Percentiles rank a stretch among this genome's conserved stretches.
Conservation (phyloP, 352 stramenopile genomes). For the Phytophthora foliorum region DNA sequence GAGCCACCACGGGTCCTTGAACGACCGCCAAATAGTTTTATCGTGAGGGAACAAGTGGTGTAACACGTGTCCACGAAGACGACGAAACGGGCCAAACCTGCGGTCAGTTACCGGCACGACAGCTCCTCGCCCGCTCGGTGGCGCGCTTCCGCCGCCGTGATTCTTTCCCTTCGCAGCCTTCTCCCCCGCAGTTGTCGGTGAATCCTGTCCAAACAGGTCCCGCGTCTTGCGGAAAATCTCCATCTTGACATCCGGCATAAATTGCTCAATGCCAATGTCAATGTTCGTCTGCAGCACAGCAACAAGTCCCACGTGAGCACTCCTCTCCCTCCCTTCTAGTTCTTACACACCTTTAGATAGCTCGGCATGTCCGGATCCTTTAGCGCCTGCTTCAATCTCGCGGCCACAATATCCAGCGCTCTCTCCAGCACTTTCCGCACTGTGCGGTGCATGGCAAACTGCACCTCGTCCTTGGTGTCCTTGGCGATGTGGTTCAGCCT, state of each 20-base stretch:
- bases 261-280: slow-evolving; percentile 85
- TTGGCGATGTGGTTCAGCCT: slow-evolving; percentile 86
- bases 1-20: slow-evolving; percentile 87
- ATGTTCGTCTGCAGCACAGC: slow-evolving; percentile 66
- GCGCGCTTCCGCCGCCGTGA: background rate
- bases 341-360: slow-evolving; percentile 70
- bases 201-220: slow-evolving; percentile 71
- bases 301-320: slow-evolving; percentile 3
- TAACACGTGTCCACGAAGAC: slow-evolving; percentile 79
- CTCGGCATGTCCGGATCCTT: slow-evolving; percentile 89
- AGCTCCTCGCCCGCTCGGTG: slow-evolving; percentile 6
- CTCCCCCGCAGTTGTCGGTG: slow-evolving; percentile 14
- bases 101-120: slow-evolving; percentile 11
- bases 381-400: slow-evolving; percentile 76
- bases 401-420: slow-evolving; percentile 79
- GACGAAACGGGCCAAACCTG: slow-evolving; percentile 41
- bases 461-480: slow-evolving; percentile 87
- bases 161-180: slow-evolving; percentile 17
- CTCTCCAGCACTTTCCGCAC: slow-evolving; percentile 82
- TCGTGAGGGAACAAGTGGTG: slow-evolving; percentile 92
- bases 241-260: slow-evolving; percentile 91
- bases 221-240: slow-evolving; percentile 89
- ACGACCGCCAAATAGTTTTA: slow-evolving; percentile 89
- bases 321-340: background rate
- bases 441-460: slow-evolving; percentile 84